Base-by-base conservation (phyloP, 2,329 filamentous ascomycete genomes). In the Didymella pomorum region DNA sequence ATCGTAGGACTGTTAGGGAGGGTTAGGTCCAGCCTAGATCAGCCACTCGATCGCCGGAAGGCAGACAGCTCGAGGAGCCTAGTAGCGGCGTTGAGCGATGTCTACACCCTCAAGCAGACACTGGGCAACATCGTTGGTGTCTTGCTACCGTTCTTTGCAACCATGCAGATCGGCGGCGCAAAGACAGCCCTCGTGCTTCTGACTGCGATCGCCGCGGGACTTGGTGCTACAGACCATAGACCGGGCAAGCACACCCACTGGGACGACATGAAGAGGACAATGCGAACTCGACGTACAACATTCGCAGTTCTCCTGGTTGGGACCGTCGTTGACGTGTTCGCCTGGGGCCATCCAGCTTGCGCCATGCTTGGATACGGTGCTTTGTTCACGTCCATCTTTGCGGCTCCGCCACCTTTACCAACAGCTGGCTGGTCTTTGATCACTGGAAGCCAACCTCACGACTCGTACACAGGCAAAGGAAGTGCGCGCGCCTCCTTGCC, bases 101-200 rank as follows among this genome's bases (percentile, higher is more conserved):
- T 51, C 5, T 48, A 33, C 45, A 57, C 49, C n/a, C 60, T 65
- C 12, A 61, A 48, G 35, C 67, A 67, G 43, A 70, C 76, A 18
- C 48, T 75, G 16, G 64, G 71, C 18, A 79, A 76, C 48, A 66
- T 77, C n/a, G 56, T 78, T 28, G 76, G 80, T 18, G 68, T 84
- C 21, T 72, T 79, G 3, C 66, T 87, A 28, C 86, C 86, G 0
- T 83, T 86, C 65, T 87, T 85, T 67, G 83, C 85, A 9, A 72
- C 82, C 0, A 77, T 85, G 61, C 81, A 85, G 56, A 70, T 87
- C 12, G 85, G 84, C 9, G 84, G 82, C 12, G 79, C 82, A 56
- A 76, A 82, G 52, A 81, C 82, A n/a, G 82, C 82, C 11, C 72
- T 86, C n/a, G 62, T 81, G 2, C 62, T 87, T 26, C 72, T 86